Conservation (phyloP, 257 asterid genomes). For the Solanum lignicaule region DNA sequence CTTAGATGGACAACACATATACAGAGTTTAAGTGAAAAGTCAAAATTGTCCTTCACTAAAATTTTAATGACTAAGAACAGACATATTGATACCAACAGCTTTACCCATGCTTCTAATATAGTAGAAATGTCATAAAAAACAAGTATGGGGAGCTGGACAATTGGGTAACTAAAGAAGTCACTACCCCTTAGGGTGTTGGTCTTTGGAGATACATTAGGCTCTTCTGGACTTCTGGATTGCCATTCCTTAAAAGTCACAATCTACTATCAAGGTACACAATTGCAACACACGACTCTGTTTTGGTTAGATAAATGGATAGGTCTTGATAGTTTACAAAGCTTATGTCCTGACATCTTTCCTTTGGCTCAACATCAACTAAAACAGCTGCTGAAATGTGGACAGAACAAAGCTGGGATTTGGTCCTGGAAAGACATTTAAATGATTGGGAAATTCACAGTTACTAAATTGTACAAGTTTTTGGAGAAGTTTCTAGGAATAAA, state of each 20-base stretch:
- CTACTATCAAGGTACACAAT: background rate
- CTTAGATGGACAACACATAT: background rate
- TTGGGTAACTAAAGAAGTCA: background rate
- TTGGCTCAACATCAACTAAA: background rate
- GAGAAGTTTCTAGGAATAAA: background rate
- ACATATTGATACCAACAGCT: background rate
- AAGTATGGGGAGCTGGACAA: background rate
- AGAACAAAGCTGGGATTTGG: background rate
- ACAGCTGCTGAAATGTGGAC: background rate
- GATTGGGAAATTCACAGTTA: background rate
- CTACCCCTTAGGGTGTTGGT: background rate
- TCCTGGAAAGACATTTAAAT: background rate
- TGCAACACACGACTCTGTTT: background rate
- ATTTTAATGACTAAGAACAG: background rate
- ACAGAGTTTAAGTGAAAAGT: background rate
- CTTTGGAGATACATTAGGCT: background rate
- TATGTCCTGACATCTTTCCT: background rate
- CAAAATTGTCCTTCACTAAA: background rate
- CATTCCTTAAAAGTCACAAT: background rate
- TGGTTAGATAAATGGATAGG: background rate
- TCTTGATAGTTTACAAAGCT: background rate
- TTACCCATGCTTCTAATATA: background rate
- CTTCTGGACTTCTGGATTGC: background rate
- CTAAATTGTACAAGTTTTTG: background rate
- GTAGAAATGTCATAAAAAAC: background rate